Evolutionary conservation across 768 basidiomycete genomes (phyloP).

Genomic region (Pholiota conissans): DNA sequence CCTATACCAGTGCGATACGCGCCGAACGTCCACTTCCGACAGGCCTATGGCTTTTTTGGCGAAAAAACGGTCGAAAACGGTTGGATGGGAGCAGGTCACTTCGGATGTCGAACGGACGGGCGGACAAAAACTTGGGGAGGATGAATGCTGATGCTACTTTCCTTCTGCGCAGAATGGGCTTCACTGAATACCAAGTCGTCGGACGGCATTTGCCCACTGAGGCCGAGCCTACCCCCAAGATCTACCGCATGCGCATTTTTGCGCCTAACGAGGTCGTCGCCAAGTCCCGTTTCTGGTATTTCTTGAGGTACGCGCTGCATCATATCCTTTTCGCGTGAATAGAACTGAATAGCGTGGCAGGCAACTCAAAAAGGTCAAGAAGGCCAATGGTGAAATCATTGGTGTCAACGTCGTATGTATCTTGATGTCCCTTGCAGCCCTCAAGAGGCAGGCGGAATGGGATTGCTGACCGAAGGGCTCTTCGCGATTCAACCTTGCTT

Average conservation of each 20-base stretch:
- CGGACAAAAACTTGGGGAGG: constrained; percentile 9
- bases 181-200: constrained; percentile 94
- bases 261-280: constrained; percentile 98
- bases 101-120: constrained; percentile 26
- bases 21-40: background rate
- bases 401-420: constrained; percentile 95
- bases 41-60: constrained; percentile 4
- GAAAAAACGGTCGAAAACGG: constrained; percentile 15
- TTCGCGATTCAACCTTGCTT: constrained; percentile 25
- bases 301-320: constrained; percentile 67
- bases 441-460: constrained; percentile 87
- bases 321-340: background rate
- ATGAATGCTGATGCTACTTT: constrained; percentile 7
- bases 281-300: constrained; percentile 99
- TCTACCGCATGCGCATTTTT: constrained; percentile 99
- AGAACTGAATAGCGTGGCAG: constrained; percentile 34
- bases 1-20: constrained; percentile 5
- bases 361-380: constrained; percentile 99
- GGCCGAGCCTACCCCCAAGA: constrained; percentile 91
- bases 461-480: constrained; percentile 47
- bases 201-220: constrained; percentile 97
- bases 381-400: constrained; percentile 98
- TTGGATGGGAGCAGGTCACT: constrained; percentile 25
- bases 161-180: constrained; percentile 56
- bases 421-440: constrained; percentile 67